Conservation (phyloP, 148 eudicot species). For the Nepenthes gracilis region DNA sequence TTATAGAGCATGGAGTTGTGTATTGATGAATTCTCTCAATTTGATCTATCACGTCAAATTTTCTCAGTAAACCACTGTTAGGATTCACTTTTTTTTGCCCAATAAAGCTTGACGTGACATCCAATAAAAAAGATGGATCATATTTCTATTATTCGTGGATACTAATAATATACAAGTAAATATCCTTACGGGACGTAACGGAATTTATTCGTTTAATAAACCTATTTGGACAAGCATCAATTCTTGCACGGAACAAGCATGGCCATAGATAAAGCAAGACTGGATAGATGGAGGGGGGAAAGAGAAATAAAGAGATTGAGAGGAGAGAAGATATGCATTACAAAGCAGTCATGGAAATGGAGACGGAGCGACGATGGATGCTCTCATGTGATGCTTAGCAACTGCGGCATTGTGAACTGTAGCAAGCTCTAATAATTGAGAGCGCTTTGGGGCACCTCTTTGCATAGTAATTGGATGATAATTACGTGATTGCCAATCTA, state of each 20-base stretch:
- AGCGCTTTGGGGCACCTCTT: constrained; percentile 35
- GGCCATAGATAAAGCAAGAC: too few species aligned
- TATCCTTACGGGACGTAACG: neutral
- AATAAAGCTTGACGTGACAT: constrained; percentile 22
- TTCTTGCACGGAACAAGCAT: too few species aligned
- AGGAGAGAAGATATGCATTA: constrained; percentile 26
- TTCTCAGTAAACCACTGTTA: constrained; percentile 21
- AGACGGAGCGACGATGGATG: constrained; percentile 49
- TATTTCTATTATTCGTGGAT: constrained; percentile 14
- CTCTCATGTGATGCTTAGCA: constrained; percentile 56
- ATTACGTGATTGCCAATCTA: constrained; percentile 20
- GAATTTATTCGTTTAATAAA: too few species aligned
- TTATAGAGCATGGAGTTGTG: too few species aligned
- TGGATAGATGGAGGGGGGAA: too few species aligned
- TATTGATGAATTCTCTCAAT: constrained; percentile 18
- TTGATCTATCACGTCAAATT: constrained; percentile 26
- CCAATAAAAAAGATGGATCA: constrained; percentile 27
- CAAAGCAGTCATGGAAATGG: constrained; percentile 25
- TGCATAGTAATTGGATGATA: constrained; percentile 32
- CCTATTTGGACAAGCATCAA: too few species aligned
- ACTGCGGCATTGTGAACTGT: constrained; percentile 30
- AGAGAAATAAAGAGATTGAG: neutral
- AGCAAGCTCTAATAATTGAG: constrained; percentile 22
- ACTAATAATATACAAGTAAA: too few species aligned
- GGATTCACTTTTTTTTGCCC: constrained; percentile 31